These are phyloP conservation scores for Trametes meyenii DNA, from an alignment of 768 basidiomycete genomes.

Conservation along the genomic window DNA sequence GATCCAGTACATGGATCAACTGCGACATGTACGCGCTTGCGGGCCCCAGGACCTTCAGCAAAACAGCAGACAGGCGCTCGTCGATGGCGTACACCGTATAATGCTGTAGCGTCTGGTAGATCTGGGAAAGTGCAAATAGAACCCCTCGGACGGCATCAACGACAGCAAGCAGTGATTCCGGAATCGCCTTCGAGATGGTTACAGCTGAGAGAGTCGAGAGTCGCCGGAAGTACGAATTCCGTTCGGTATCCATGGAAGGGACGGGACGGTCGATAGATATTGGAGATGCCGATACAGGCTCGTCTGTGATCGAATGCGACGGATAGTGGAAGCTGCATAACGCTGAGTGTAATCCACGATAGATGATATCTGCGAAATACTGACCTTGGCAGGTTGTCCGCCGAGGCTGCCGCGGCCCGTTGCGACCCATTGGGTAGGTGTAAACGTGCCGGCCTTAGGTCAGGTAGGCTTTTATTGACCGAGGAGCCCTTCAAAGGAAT, in stretches of 20 bases:
- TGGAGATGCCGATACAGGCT: slow-evolving; percentile 43
- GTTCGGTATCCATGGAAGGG: slow-evolving; percentile 73
- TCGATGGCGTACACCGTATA: slow-evolving; percentile 83
- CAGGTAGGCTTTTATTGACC: slow-evolving; percentile 86
- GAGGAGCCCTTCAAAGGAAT: slow-evolving; percentile 9
- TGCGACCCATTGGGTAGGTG: slow-evolving; percentile 34
- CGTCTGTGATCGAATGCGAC: slow-evolving; percentile 29
- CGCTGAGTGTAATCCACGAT: slow-evolving; percentile 14
- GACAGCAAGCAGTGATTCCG: slow-evolving; percentile 65
- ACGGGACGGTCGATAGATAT: slow-evolving; percentile 44
- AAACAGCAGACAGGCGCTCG: slow-evolving; percentile 77
- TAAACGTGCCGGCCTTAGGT: slow-evolving; percentile 62
- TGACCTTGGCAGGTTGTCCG: slow-evolving; percentile 50
- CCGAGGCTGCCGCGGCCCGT: slow-evolving; percentile 34
- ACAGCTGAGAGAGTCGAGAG: slow-evolving; percentile 74
- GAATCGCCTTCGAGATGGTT: slow-evolving; percentile 64
- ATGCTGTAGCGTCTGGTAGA: slow-evolving; percentile 86
- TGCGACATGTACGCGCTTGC: slow-evolving; percentile 80
- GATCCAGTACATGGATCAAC: slow-evolving; percentile 86
- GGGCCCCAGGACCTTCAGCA: slow-evolving; percentile 85
- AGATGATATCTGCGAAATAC: slow-evolving; percentile 30
- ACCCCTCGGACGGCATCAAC: slow-evolving; percentile 92
- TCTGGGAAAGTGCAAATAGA: slow-evolving; percentile 88
- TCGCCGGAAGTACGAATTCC: slow-evolving; percentile 94
- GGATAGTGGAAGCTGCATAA: slow-evolving; percentile 24